Evolutionary conservation across 768 basidiomycete genomes (phyloP).

Genomic region (Hortiboletus campestris): DNA sequence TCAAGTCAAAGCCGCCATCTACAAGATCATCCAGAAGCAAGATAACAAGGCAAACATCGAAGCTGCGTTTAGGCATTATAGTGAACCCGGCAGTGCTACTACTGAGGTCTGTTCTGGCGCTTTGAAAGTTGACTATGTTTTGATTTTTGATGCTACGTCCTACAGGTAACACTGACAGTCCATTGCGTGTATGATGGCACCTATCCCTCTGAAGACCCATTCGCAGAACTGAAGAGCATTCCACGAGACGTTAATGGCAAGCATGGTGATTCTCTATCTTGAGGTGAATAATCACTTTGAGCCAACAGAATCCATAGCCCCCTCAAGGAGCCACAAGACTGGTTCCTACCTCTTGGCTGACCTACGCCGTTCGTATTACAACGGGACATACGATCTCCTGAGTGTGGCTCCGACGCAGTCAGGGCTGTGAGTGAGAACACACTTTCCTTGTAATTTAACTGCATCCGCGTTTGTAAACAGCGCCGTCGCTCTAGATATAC

Average conservation of each 20-base stretch:
- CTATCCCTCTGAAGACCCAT: background rate
- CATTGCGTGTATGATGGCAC: slow-evolving; percentile 1
- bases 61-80: slow-evolving; percentile 5
- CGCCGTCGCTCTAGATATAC: background rate
- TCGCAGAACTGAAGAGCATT: background rate
- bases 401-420: background rate
- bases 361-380: background rate
- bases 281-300: background rate
- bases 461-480: background rate
- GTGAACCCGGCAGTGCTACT: background rate
- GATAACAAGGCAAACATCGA: slow-evolving; percentile 9
- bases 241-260: background rate
- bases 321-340: background rate
- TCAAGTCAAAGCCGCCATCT: slow-evolving; percentile 9
- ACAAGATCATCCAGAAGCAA: background rate
- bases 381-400: slow-evolving; percentile 1
- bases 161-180: background rate
- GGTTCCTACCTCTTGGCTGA: background rate
- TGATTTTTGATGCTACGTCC: background rate
- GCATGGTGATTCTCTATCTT: background rate
- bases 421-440: background rate
- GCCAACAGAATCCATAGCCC: background rate
- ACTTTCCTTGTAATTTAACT: background rate
- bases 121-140: background rate
- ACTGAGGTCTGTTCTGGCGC: background rate